These are phyloP conservation scores for Ceraceosorus bombacis DNA, from an alignment of 1,284 basidiomycete species.

Conservation along the genomic window DNA sequence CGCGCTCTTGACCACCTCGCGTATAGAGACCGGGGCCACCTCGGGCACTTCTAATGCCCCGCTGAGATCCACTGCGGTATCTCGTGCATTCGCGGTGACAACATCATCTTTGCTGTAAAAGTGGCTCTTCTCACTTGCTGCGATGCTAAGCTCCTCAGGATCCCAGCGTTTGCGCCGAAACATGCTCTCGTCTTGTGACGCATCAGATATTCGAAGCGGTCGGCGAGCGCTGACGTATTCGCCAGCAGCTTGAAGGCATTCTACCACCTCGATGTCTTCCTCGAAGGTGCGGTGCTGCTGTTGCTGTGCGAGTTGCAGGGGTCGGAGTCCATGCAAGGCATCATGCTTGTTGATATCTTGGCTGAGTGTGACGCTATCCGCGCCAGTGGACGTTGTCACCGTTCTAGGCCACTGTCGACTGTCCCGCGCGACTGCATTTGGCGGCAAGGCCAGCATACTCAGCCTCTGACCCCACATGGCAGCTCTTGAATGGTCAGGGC, in stretches of 20 bases:
- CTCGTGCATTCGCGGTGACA: not conserved
- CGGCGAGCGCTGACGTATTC: too few relatives aligned
- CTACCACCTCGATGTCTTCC: not conserved
- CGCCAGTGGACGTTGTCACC: not conserved
- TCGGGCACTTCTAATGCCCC: not conserved
- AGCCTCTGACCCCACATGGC: too few relatives aligned
- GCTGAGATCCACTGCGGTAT: not conserved
- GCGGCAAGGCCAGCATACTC: too few relatives aligned
- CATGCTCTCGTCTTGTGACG: too few relatives aligned
- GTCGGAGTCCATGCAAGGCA: not conserved
- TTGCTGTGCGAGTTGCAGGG: not conserved
- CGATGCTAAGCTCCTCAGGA: not conserved
- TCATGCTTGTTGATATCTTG: not conserved
- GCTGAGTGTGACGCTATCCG: not conserved
- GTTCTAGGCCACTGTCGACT: too few relatives aligned
- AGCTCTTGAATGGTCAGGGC: too few relatives aligned
- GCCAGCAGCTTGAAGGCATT: not conserved
- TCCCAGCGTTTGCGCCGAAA: too few relatives aligned
- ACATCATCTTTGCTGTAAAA: not conserved
- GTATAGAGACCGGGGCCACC: not conserved
- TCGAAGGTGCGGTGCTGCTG: not conserved
- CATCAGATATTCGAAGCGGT: too few relatives aligned
- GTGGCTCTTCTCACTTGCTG: not conserved
- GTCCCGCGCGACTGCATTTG: too few relatives aligned
- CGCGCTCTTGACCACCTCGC: constrained; percentile 48